Base-by-base conservation (phyloP, 192 early-diverging fungal species). In the Backusella tarrabulga region DNA sequence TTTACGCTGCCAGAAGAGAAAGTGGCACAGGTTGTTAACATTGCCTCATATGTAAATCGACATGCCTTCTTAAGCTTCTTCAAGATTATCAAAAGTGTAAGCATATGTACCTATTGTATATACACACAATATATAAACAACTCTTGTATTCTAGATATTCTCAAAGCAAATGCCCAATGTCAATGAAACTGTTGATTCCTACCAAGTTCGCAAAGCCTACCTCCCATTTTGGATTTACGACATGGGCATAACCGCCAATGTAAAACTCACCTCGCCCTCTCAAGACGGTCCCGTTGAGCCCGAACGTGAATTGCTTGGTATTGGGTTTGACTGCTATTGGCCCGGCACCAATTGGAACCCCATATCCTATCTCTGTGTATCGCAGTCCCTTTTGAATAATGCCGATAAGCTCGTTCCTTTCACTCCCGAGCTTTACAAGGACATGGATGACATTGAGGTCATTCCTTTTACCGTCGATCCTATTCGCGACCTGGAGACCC, bases 151-250 rank as follows among this genome's bases (percentile, higher is more conserved):
- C 6, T 17, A 82, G 81, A 71, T 74, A 17, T 71, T 82, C 19
- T 74, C 73, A 36, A 42, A 69, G 8, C 67, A 67, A 71, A 67
- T 75, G 35, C 81, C 75, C 1, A 60, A 68, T 0, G 77, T 78
- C 8, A 52, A 71, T 6, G 78, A 76, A 66, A 36, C 74, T 15
- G 73, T 72, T 19, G 40, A 76, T 40, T 46, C 70, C 26, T 70
- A 71, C 52, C 56, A 76, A 42, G 42, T 75, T 1, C 81, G 81
- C 19, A 74, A 75, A 26, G 81, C 75, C 3, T 83, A 83, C 32
- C 5, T 83, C 19, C 81, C 81, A 5, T 72, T 79, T 34, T 83
- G 81, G 81, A 73, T 76, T 67, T 78, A 79, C 35, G 81, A 83
- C 46, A 70, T 76, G 44, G 81, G 77, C 9, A 23, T 73, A 7